Conservation (phyloP, 108 stramenopile genomes). For the Nitzschia palea region DNA sequence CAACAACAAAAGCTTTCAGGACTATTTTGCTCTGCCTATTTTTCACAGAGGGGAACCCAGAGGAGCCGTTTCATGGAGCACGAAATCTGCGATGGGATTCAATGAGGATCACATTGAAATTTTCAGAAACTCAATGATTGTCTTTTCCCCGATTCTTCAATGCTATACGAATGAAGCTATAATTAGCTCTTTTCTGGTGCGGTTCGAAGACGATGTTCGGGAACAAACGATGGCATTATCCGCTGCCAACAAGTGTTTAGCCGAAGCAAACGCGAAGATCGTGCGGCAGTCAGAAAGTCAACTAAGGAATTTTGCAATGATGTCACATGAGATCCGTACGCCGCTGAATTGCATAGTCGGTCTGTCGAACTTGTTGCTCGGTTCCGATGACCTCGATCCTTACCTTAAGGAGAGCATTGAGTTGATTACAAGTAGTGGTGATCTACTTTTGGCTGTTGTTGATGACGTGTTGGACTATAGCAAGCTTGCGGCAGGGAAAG, state of each 20-base stretch:
- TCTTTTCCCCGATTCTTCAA: not conserved
- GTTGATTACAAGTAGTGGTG: slow-evolving; percentile 21
- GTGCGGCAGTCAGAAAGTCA: slow-evolving; percentile 5
- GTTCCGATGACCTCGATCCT: slow-evolving; percentile 10
- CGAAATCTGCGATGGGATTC: slow-evolving; percentile 18
- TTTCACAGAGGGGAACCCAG: slow-evolving; percentile 13
- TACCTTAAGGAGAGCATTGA: slow-evolving; percentile 13
- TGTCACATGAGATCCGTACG: slow-evolving; percentile 34
- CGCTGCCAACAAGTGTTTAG: slow-evolving; percentile 9
- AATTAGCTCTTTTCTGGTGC: not conserved
- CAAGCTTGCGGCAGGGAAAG: slow-evolving; percentile 16
- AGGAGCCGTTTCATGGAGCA: slow-evolving; percentile 30
- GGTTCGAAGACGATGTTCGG: slow-evolving; percentile 15
- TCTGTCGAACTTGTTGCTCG: slow-evolving; percentile 15
- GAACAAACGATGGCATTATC: slow-evolving; percentile 15
- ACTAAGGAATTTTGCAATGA: slow-evolving; percentile 26
- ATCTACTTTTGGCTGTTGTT: slow-evolving; percentile 22
- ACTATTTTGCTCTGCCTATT: slow-evolving; percentile 9
- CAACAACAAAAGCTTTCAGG: not conserved
- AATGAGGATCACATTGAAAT: slow-evolving; percentile 6
- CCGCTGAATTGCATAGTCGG: slow-evolving; percentile 37
- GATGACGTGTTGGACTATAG: slow-evolving; percentile 35
- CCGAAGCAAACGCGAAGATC: slow-evolving; percentile 22
- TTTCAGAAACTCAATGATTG: slow-evolving; percentile 23
- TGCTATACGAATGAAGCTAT: slow-evolving; percentile 13